Conservation (phyloP, 192 early-diverging fungal species). For the Ambispora gerdemannii region DNA sequence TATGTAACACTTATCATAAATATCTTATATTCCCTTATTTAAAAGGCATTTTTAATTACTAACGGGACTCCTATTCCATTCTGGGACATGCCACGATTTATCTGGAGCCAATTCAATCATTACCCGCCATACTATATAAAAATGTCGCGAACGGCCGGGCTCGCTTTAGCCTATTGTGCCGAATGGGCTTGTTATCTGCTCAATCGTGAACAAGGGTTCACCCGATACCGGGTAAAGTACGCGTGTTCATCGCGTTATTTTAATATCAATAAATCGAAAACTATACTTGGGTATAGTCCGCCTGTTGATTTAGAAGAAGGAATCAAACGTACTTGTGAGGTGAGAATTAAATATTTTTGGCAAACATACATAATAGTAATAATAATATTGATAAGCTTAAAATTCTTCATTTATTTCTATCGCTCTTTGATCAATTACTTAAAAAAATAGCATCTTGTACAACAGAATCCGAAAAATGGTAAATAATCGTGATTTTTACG, state of each 20-base stretch:
- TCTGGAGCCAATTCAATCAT: constrained; percentile 60
- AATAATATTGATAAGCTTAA: too few species aligned
- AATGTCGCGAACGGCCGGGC: constrained; percentile 48
- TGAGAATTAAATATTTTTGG: too few species aligned
- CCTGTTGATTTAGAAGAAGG: constrained; percentile 55
- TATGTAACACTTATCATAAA: too few species aligned
- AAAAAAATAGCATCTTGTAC: too few species aligned
- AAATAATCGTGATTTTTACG: too few species aligned
- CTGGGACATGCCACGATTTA: constrained; percentile 81
- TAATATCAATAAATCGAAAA: constrained; percentile 84
- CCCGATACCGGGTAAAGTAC: constrained; percentile 74
- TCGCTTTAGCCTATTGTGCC: constrained; percentile 60
- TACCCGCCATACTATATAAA: constrained; percentile 58
- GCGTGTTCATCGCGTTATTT: constrained; percentile 80
- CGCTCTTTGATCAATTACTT: too few species aligned
- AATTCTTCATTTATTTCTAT: too few species aligned
- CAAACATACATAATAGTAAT: too few species aligned
- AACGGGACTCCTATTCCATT: constrained; percentile 86
- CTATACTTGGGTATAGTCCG: constrained; percentile 53
- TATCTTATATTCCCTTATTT: constrained; percentile 15
- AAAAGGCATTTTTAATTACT: constrained; percentile 85
- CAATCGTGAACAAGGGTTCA: constrained; percentile 64
- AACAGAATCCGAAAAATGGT: too few species aligned
- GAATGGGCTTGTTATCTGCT: constrained; percentile 61
- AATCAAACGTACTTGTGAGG: constrained; percentile 36